Evolutionary conservation across 1,139 yeast genomes (phyloP).

Genomic region (Candida sp.): DNA sequence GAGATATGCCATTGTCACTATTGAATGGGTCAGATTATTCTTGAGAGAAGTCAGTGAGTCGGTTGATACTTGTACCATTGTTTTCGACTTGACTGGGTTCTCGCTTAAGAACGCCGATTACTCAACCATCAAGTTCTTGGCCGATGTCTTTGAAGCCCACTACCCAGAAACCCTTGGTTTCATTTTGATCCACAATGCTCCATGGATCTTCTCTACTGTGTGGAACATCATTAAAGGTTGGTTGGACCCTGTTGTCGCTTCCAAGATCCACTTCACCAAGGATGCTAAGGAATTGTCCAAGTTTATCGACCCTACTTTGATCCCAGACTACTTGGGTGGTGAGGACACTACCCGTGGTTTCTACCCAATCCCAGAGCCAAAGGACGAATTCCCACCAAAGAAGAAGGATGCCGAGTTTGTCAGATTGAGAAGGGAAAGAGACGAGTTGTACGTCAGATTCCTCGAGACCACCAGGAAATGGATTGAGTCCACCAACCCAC

Average conservation of each 20-base stretch:
- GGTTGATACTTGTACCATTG: constrained; percentile 41
- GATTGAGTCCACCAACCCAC: constrained; percentile 47
- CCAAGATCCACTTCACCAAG: constrained; percentile 49
- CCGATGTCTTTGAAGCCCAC: constrained; percentile 50
- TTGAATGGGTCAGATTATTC: constrained; percentile 45
- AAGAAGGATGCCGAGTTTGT: constrained; percentile 32
- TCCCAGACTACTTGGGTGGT: constrained; percentile 49
- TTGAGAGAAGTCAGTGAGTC: constrained; percentile 39
- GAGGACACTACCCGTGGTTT: constrained; percentile 29
- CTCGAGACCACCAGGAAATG: constrained; percentile 44
- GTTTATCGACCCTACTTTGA: constrained; percentile 34
- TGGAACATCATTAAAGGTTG: constrained; percentile 51
- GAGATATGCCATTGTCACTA: constrained; percentile 40
- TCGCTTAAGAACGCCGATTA: constrained; percentile 51
- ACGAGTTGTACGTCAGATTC: constrained; percentile 30
- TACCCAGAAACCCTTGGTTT: constrained; percentile 51
- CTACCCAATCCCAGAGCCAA: constrained; percentile 34
- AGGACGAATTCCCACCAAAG: constrained; percentile 36
- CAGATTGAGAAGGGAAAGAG: constrained; percentile 34
- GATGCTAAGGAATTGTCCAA: constrained; percentile 35
- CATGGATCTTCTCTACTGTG: constrained; percentile 53
- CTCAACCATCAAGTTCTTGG: constrained; percentile 46
- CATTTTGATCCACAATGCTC: constrained; percentile 48
- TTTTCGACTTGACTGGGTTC: constrained; percentile 52
- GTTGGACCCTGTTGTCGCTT: constrained; percentile 52